A percentile compares a stretch with the other conserved stretches of the same genome.
Conservation (phyloP, 352 stramenopile genomes). For the Phytopythium chamaehyphon region DNA sequence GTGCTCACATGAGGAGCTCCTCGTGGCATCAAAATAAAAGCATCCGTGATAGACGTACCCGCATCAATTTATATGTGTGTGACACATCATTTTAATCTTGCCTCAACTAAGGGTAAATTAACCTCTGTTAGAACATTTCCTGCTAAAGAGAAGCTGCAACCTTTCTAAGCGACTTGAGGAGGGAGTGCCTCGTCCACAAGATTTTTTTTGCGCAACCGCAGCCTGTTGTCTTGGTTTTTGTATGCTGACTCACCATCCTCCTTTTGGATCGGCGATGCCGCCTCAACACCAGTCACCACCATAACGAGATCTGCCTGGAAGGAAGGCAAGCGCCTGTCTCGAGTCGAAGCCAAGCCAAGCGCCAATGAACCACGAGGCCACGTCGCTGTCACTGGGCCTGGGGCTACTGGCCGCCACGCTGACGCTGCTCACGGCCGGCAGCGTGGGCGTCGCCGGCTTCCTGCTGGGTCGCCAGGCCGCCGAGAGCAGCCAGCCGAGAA, state of each 20-base stretch:
- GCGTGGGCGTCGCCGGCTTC: constrained; percentile 65
- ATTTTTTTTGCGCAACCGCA: neutral
- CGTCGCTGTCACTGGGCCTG: constrained; percentile 60
- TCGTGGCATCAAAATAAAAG: too few species aligned
- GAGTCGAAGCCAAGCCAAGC: too few species aligned
- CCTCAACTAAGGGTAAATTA: too few species aligned
- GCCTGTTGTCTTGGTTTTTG: neutral
- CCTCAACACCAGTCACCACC: neutral
- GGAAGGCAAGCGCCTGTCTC: too few species aligned
- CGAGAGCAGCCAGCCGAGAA: constrained; percentile 6
- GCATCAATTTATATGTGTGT: too few species aligned
- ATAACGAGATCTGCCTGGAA: constrained; percentile 1
- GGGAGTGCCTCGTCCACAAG: constrained; percentile 2
- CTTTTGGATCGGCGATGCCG: neutral
- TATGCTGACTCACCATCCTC: neutral
- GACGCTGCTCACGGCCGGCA: constrained; percentile 69
- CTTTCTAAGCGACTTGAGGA: too few species aligned
- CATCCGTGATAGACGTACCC: too few species aligned
- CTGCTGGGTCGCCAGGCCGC: constrained; percentile 50
- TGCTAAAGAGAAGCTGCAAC: too few species aligned
- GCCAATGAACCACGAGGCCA: constrained; percentile 21
- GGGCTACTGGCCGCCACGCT: constrained; percentile 66
- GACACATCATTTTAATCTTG: too few species aligned
- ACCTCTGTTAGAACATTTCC: too few species aligned
- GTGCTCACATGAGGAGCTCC: constrained; percentile 32